Percentiles rank a stretch among this genome's conserved stretches.
Evolutionary conservation across 495 filamentous ascomycete genomes (phyloP).

Genomic region (Lepidopterella palustris): DNA sequence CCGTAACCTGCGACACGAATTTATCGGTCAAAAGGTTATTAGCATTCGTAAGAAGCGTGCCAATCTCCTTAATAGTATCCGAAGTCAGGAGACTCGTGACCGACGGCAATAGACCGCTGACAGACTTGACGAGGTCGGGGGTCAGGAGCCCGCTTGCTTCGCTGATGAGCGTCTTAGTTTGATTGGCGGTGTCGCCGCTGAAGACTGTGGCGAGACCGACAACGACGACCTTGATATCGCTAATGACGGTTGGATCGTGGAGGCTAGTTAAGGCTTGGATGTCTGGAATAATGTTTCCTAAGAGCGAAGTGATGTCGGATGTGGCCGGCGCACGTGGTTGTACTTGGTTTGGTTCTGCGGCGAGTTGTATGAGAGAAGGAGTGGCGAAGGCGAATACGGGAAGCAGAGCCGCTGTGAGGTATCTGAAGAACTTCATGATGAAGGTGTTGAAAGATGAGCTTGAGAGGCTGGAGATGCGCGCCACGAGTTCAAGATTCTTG

Average conservation of each 20-base stretch:
- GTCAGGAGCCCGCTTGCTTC: neutral
- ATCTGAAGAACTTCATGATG: neutral
- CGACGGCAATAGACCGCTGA: neutral
- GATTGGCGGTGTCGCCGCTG: neutral
- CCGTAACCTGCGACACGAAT: neutral
- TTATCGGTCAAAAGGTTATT: neutral
- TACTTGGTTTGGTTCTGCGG: neutral
- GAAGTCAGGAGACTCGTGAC: neutral
- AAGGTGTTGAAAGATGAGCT: neutral
- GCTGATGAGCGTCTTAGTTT: neutral
- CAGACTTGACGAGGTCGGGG: neutral
- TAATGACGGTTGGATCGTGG: neutral
- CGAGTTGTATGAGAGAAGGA: neutral
- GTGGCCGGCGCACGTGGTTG: neutral
- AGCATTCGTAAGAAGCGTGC: neutral
- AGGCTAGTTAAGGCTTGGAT: neutral
- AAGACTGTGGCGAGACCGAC: neutral
- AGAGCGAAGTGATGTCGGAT: neutral
- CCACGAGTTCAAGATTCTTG: neutral
- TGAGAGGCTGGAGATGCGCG: neutral
- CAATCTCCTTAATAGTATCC: neutral
- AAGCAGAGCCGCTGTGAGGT: neutral
- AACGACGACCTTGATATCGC: neutral
- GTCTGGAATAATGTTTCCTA: neutral
- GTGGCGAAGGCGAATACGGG: neutral